Evolutionary conservation across 2,329 filamentous ascomycete species (phyloP), one percentile per base, ranked within the genome.

Genomic region (Kalmusia sp.): DNA sequence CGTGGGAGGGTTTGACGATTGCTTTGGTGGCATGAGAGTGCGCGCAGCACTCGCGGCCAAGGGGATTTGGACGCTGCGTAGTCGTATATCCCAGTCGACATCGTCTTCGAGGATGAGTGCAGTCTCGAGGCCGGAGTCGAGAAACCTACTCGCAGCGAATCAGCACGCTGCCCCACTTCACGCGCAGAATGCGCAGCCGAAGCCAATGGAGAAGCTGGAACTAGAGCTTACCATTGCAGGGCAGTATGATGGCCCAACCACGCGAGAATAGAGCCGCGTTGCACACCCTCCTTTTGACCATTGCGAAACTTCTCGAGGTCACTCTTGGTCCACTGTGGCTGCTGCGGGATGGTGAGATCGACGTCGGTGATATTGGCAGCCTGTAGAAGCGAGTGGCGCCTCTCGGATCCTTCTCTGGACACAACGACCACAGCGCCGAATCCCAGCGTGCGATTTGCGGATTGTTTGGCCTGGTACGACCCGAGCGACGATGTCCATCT

Each of bases 31-130:
- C 35, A 78, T 57, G 9, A 77, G 59, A 24, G 69, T 68, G 48
- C 76, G 75, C 17, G 71, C 67, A 22, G 75, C 76, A 33, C 68
- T 72, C 45, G 76, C 75, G 7, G 76, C 74, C 6, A 73, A 66
- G 4, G 76, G 76, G 11, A 77, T 66, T 54, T 79, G 76, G n/a
- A 67, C 52, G 51, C 72, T 77, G 49, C 76, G 75, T 12, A 79
- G 68, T 44, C 72, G 76, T 33, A 79, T 74, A 55, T 78, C 76
- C 73, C 74, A 79, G 54, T 79, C 76, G 25, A 78, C 76, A 52
- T 79, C 77, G 61, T 79, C 77, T 66, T 79, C 77, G 35, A 79
- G 67, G 21, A 79, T 75, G 25, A 79, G 67, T 2, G 72, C 75
- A 1, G 76, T 77, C 51, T 77, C 74, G 7, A 73, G 67, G 34